Conservation (phyloP, 2,329 filamentous ascomycete genomes). For the Dendryphion nanum region DNA sequence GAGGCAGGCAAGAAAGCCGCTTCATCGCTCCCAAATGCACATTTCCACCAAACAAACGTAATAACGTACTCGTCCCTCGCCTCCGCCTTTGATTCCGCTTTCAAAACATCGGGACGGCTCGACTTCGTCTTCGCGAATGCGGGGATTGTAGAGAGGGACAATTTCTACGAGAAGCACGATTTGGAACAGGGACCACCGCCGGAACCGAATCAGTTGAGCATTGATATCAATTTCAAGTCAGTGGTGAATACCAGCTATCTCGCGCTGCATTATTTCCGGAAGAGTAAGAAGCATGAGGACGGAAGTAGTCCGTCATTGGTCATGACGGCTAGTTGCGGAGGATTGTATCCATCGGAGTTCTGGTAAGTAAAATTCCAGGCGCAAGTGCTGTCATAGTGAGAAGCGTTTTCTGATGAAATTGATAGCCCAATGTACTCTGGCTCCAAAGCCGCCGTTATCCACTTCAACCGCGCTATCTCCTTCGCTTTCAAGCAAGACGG, state of each 20-base stretch:
- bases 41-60: constrained; percentile 42
- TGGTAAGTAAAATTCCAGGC: constrained; percentile 13
- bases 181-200: constrained; percentile 27
- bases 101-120: constrained; percentile 33
- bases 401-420: too few relatives aligned
- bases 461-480: constrained; percentile 41
- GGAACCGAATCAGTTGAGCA: constrained; percentile 32
- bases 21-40: constrained; percentile 24
- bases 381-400: too few relatives aligned
- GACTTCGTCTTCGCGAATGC: constrained; percentile 54
- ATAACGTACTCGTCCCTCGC: constrained; percentile 36
- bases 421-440: constrained; percentile 24
- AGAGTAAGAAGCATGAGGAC: constrained; percentile 13
- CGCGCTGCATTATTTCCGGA: constrained; percentile 44
- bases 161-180: constrained; percentile 40
- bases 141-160: constrained; percentile 44
- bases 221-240: constrained; percentile 39
- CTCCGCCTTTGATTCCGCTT: constrained; percentile 39
- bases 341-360: constrained; percentile 37
- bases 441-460: constrained; percentile 38
- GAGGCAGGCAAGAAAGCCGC: constrained; percentile 31
- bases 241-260: constrained; percentile 42
- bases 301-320: constrained; percentile 31
- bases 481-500: constrained; percentile 33
- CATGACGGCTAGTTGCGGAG: constrained; percentile 40